A percentile compares a stretch with the other conserved stretches of the same genome.
Conservation (phyloP, 306 rosid species). For the Cucumis cinereus region DNA sequence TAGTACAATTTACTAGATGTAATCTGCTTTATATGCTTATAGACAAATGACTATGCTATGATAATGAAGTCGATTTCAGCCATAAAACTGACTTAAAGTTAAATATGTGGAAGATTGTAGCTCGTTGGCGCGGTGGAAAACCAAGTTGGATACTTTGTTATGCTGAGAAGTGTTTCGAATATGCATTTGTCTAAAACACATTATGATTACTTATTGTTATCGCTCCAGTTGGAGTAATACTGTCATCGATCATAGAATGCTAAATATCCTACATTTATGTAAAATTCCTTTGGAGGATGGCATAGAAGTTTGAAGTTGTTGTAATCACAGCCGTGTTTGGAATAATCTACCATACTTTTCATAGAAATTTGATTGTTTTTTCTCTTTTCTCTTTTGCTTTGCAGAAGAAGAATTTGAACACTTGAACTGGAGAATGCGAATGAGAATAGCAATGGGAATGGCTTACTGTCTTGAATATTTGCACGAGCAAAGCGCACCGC, state of each 20-base stretch:
- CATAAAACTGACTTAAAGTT: neutral
- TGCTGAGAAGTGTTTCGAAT: neutral
- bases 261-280: neutral
- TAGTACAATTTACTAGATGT: neutral
- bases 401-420: constrained; percentile 92
- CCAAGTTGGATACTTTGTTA: neutral
- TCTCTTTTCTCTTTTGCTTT: constrained; percentile 3
- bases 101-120: neutral
- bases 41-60: neutral
- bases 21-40: neutral
- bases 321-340: neutral
- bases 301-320: neutral
- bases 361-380: neutral
- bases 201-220: neutral
- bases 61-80: neutral
- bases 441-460: constrained; percentile 70
- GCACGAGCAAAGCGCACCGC: constrained; percentile 62
- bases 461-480: constrained; percentile 73
- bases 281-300: neutral
- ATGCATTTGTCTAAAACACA: neutral
- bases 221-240: neutral
- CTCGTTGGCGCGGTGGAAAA: neutral
- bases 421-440: constrained; percentile 80
- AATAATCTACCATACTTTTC: neutral
- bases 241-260: neutral